Evolutionary conservation across 306 rosid genomes (phyloP).

Genomic region (Lathyrus sativus): DNA sequence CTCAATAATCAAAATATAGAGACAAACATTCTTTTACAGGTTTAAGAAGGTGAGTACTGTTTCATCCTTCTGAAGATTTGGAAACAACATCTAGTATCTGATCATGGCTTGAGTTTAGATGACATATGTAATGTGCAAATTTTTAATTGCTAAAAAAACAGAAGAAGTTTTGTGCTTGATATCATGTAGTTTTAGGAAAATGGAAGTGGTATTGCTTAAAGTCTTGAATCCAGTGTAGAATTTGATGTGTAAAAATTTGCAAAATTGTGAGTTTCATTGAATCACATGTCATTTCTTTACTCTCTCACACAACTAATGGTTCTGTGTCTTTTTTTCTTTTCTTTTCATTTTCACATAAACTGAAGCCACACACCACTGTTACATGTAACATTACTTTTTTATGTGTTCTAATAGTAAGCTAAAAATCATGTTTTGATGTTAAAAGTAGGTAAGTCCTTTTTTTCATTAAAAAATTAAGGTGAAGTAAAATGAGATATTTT

Average conservation of each 20-base stretch:
- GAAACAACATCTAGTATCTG: constrained; percentile 22
- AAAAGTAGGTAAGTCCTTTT: neutral
- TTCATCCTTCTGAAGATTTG: constrained; percentile 31
- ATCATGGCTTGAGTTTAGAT: constrained; percentile 29
- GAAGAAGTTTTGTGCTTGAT: constrained; percentile 15
- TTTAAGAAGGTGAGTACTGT: constrained; percentile 29
- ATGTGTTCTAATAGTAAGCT: neutral
- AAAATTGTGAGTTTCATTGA: neutral
- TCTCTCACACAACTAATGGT: too few species aligned
- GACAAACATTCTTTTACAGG: constrained; percentile 5
- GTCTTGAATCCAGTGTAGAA: constrained; percentile 21
- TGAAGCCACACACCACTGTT: neutral
- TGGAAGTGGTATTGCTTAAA: constrained; percentile 12
- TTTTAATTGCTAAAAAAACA: constrained; percentile 22
- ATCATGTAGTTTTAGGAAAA: constrained; percentile 32
- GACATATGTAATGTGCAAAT: constrained; percentile 25
- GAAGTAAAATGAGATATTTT: constrained; percentile 67
- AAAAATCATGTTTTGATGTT: neutral
- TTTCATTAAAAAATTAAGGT: constrained; percentile 18
- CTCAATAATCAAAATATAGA: constrained; percentile 43
- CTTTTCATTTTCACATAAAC: too few species aligned
- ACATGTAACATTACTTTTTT: constrained; percentile 17
- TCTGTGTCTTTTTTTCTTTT: too few species aligned
- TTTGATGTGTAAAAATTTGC: constrained; percentile 28
- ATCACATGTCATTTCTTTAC: too few species aligned